Conservation (phyloP, 257 asterid genomes). For the Solanum medicagineum region DNA sequence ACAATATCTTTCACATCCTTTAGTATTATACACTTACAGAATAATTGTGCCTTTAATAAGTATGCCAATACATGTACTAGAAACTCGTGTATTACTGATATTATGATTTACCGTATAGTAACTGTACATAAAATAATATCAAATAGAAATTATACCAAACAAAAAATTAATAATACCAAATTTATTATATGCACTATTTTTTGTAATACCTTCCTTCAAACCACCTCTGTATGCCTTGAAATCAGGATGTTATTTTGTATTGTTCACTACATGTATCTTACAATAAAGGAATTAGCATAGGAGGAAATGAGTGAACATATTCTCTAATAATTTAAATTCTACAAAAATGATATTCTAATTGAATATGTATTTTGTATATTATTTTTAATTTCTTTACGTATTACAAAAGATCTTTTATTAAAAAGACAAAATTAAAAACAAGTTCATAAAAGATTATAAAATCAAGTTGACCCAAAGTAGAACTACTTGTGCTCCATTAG, state of each 20-base stretch:
- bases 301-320: not conserved
- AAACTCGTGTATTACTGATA: too few species aligned
- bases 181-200: not conserved
- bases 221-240: not conserved
- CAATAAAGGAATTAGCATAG: not conserved
- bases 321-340: not conserved
- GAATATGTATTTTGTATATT: not conserved
- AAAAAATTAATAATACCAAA: not conserved
- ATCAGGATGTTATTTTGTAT: not conserved
- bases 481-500: not conserved
- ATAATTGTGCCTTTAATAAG: too few species aligned
- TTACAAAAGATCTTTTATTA: not conserved
- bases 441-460: too few species aligned
- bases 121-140: too few species aligned
- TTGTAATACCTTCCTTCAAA: not conserved
- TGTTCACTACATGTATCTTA: not conserved
- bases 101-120: too few species aligned
- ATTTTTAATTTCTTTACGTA: not conserved
- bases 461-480: not conserved
- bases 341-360: too few species aligned
- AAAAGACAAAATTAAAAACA: not conserved
- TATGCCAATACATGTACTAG: not conserved
- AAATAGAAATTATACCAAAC: not conserved
- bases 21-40: too few species aligned
- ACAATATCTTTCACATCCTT: too few species aligned